Conservation (phyloP, 2,329 filamentous ascomycete genomes). For the Ophiosphaerella korrae region DNA sequence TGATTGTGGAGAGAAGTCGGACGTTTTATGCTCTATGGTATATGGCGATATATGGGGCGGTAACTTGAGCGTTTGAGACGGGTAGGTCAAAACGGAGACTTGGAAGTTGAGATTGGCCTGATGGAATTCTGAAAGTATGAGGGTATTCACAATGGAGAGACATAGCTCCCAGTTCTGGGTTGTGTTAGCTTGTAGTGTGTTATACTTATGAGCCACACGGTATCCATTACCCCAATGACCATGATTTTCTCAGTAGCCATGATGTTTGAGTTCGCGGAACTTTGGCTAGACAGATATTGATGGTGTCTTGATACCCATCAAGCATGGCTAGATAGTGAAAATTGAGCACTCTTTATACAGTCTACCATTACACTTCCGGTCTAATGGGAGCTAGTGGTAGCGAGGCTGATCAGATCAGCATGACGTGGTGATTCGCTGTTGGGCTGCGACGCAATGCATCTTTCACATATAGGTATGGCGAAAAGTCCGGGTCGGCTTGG, state of each 20-base stretch:
- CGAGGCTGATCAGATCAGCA: conserved; percentile 2
- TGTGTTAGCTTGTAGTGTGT: conserved; percentile 6
- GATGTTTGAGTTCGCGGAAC: not conserved
- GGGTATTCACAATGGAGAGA: conserved; percentile 29
- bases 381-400: conserved; percentile 23
- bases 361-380: conserved; percentile 18
- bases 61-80: conserved; percentile 26
- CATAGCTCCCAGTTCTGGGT: conserved; percentile 32
- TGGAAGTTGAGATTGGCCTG: conserved; percentile 7
- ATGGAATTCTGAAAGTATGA: conserved; percentile 11
- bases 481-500: conserved; percentile 4
- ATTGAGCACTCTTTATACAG: conserved; percentile 3
- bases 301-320: not conserved
- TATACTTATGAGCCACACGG: not conserved
- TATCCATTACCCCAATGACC: conserved; percentile 31
- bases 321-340: too few species aligned
- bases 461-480: not conserved
- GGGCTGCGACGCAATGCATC: not conserved
- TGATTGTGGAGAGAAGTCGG: conserved; percentile 39
- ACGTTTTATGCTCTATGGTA: conserved; percentile 25
- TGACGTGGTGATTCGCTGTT: conserved; percentile 1
- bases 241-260: conserved; percentile 25
- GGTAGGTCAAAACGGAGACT: conserved; percentile 33
- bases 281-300: not conserved
- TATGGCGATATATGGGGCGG: conserved; percentile 15